Conservation (phyloP, 106 monocot genomes). For the Allium cepa region DNA sequence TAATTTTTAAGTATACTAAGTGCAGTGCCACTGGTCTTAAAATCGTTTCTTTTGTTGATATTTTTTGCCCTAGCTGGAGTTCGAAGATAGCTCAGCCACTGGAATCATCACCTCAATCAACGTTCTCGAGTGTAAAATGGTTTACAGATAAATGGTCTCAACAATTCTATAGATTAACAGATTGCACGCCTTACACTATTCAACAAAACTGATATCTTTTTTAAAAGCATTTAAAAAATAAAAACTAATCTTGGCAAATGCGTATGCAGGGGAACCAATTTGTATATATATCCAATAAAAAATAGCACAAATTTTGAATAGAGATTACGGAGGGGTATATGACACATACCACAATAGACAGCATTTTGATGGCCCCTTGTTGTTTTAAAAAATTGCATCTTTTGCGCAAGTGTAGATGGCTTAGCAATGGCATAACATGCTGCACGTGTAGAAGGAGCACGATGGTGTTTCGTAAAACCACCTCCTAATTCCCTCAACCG, state of each 20-base stretch:
- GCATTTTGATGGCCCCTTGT: constrained; percentile 94
- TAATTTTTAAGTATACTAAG: too few species aligned
- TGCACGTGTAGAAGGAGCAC: constrained; percentile 83
- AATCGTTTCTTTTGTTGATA: too few species aligned
- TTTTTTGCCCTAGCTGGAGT: too few species aligned
- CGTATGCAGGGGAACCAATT: not conserved
- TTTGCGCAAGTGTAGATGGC: constrained; percentile 82
- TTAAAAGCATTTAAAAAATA: not conserved
- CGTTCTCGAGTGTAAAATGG: too few species aligned
- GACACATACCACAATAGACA: constrained; percentile 83
- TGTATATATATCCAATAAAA: not conserved
- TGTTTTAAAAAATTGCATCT: constrained; percentile 92
- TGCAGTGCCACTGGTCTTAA: too few species aligned
- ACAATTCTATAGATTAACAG: not conserved
- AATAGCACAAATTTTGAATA: not conserved
- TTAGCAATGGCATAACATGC: constrained; percentile 97
- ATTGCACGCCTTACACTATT: not conserved
- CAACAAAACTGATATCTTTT: not conserved
- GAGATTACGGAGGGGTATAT: not conserved
- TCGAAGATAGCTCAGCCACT: too few species aligned
- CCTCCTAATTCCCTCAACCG: constrained; percentile 95
- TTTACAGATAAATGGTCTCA: too few species aligned
- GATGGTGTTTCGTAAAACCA: constrained; percentile 86
- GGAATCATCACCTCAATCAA: too few species aligned
- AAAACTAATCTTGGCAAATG: not conserved